Percentiles rank a stretch among this genome's conserved stretches.
phyloP scores from a whole-genome alignment of 768 basidiomycete genomes.

The Exidia glandulosa region DNA sequence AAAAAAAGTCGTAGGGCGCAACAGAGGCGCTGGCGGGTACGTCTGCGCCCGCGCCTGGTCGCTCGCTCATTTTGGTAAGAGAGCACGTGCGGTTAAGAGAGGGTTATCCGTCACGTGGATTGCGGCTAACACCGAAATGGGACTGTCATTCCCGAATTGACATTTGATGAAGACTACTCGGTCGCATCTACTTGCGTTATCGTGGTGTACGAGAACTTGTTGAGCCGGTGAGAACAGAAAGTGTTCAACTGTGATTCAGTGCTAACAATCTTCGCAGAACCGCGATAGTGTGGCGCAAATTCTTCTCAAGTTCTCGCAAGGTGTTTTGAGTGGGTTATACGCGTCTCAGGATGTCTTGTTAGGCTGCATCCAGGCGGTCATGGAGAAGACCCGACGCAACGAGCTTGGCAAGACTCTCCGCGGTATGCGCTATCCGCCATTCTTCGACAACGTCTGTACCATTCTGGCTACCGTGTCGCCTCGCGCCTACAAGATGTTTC shows the following conservation, averaged over 20 bases:
- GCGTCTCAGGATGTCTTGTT: slow-evolving; percentile 7
- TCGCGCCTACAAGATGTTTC: slow-evolving; percentile 9
- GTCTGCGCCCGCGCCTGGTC: no score
- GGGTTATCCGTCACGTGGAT: no score
- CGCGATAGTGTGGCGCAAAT: not conserved
- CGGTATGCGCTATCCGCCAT: slow-evolving; percentile 9
- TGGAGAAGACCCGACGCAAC: slow-evolving; percentile 6
- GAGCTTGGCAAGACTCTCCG: slow-evolving; percentile 6
- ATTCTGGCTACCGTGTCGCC: slow-evolving; percentile 8
- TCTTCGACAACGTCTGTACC: slow-evolving; percentile 10
- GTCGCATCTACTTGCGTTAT: slow-evolving; percentile 7
- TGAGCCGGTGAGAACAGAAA: slow-evolving; percentile 6
- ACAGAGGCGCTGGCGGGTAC: no score
- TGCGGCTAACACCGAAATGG: no score
- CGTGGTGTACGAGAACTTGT: slow-evolving; percentile 10
- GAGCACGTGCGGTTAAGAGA: no score
- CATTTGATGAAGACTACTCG: no score
- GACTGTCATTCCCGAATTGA: no score
- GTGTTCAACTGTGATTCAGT: not conserved
- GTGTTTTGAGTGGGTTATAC: slow-evolving; percentile 10
- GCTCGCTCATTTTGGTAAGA: no score
- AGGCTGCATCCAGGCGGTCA: slow-evolving; percentile 12
- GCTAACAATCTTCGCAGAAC: not conserved
- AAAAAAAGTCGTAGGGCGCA: no score
- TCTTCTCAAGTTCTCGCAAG: slow-evolving; percentile 10